Conservation (phyloP, 768 basidiomycete genomes). For the Pisolithus microcarpus region DNA sequence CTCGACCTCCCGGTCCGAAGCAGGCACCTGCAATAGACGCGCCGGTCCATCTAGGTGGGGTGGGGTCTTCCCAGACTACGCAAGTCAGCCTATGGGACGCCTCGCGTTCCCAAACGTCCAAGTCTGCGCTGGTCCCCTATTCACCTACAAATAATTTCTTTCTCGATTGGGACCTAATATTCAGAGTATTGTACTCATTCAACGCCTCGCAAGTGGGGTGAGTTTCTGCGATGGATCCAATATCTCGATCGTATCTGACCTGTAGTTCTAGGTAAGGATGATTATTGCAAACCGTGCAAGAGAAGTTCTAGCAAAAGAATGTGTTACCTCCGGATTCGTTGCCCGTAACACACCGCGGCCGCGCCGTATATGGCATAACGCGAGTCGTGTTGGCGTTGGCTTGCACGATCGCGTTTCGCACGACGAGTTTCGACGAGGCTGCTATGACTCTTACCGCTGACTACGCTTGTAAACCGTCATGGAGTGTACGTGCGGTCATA, state of each 20-base stretch:
- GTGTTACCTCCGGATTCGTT: no score
- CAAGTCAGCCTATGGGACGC: slow-evolving; percentile 2
- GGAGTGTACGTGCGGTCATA: no score
- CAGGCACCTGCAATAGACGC: slow-evolving; percentile 16
- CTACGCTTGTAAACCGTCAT: no score
- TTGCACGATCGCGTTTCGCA: no score
- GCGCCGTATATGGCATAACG: no score
- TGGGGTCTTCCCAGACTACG: slow-evolving; percentile 3
- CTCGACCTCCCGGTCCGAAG: slow-evolving; percentile 3
- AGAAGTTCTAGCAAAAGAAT: no score
- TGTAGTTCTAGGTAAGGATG: background rate
- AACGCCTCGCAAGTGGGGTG: background rate
- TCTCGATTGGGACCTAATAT: slow-evolving; percentile 27
- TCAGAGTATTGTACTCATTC: slow-evolving; percentile 18
- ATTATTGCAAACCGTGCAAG: background rate
- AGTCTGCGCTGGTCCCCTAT: background rate
- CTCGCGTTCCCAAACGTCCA: slow-evolving; percentile 1
- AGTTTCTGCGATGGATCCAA: background rate
- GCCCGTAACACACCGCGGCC: no score
- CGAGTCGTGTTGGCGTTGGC: no score
- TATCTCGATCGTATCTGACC: background rate
- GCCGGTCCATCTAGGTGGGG: background rate
- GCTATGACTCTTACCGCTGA: no score
- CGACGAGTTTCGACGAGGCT: no score
- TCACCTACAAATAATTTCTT: slow-evolving; percentile 14